phyloP scores from a whole-genome alignment of 192 early-diverging fungal genomes.

The Linnemannia elongata region DNA sequence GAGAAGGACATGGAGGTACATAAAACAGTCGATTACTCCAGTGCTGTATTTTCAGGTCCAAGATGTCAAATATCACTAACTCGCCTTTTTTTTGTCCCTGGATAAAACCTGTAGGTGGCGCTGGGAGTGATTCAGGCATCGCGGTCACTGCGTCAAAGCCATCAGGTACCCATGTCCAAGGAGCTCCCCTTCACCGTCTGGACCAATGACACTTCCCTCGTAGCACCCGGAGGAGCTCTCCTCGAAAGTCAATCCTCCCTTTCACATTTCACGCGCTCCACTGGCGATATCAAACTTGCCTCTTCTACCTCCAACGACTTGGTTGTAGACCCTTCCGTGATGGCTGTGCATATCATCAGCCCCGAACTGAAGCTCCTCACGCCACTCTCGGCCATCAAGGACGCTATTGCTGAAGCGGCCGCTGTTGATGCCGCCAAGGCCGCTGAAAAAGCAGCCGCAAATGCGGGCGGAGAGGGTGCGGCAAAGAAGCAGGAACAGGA shows the following conservation, averaged over 20 bases:
- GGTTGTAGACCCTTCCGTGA: constrained; percentile 8
- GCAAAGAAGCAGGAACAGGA: constrained; percentile 30
- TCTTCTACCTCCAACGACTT: not conserved
- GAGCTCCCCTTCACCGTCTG: constrained; percentile 64
- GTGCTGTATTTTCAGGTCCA: no score
- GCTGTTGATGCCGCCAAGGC: not conserved
- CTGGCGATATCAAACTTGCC: constrained; percentile 17
- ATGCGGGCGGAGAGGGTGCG: not conserved
- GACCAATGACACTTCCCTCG: constrained; percentile 45
- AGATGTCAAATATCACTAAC: not conserved
- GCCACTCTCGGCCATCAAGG: constrained; percentile 38
- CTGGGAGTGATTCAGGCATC: constrained; percentile 65
- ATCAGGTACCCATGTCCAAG: constrained; percentile 61
- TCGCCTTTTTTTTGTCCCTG: not conserved
- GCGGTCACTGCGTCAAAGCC: constrained; percentile 65
- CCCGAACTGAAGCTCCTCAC: constrained; percentile 40
- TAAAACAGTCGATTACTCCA: not conserved
- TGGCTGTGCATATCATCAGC: constrained; percentile 23
- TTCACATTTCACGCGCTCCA: constrained; percentile 35
- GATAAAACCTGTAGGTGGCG: constrained; percentile 32
- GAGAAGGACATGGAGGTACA: constrained; percentile 65
- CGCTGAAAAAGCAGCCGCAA: constrained; percentile 6
- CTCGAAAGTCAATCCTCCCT: constrained; percentile 25
- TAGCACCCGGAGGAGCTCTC: constrained; percentile 40
- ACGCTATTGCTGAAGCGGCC: constrained; percentile 9